Percentiles rank a stretch among this genome's conserved stretches.
These are phyloP conservation scores for Sporothrix dimorphospora DNA, from an alignment of 2,329 filamentous ascomycete species.

Conservation along the genomic window DNA sequence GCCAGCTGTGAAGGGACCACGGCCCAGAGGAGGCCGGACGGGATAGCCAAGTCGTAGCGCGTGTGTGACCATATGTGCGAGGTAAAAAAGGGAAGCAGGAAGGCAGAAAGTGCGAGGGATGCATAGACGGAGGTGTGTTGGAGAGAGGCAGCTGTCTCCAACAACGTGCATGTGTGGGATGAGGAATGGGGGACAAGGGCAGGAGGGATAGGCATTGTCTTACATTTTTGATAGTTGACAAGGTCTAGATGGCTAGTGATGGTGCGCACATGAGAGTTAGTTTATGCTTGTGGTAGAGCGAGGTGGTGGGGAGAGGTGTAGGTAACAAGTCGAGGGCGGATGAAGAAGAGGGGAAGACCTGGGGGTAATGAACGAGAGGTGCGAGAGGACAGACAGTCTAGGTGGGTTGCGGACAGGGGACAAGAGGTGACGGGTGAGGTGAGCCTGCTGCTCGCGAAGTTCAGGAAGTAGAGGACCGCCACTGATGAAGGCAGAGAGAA, in stretches of 20 bases:
- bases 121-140: not conserved
- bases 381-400: not conserved
- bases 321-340: not conserved
- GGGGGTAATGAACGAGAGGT: not conserved
- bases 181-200: not conserved
- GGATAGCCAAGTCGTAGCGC: conserved; percentile 20
- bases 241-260: conserved; percentile 21
- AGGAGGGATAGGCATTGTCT: conserved; percentile 11
- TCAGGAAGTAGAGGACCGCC: not conserved
- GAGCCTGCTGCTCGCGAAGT: not conserved
- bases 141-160: not conserved
- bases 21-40: not conserved
- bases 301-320: not conserved
- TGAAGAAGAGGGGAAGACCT: not conserved
- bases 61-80: conserved; percentile 14
- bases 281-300: not conserved
- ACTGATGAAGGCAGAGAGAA: not conserved
- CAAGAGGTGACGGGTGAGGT: not conserved
- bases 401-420: not conserved
- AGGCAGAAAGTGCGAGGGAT: not conserved
- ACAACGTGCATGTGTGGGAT: not conserved
- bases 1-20: not conserved
- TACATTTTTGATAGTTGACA: conserved; percentile 23
- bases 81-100: conserved; percentile 11
- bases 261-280: conserved; percentile 7